A percentile compares a stretch with the other conserved stretches of the same genome.
Evolutionary conservation across 2,329 filamentous ascomycete genomes (phyloP).

Genomic region (Coniochaeta sp.): DNA sequence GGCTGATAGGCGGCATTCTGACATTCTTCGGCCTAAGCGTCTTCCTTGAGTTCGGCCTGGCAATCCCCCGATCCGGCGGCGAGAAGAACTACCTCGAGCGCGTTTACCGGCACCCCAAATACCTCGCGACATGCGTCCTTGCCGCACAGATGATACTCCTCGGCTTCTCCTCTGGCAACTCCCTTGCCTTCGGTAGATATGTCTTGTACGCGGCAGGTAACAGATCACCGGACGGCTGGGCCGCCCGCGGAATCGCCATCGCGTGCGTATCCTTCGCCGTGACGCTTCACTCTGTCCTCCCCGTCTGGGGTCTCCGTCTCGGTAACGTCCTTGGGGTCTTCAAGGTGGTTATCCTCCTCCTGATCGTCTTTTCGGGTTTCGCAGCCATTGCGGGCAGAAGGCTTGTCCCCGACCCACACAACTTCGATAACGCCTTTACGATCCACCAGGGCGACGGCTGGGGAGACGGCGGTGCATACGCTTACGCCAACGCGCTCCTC

Average conservation of each 20-base stretch:
- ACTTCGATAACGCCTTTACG: conserved; percentile 49
- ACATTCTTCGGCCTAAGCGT: conserved; percentile 53
- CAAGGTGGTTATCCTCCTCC: conserved; percentile 50
- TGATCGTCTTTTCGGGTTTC: conserved; percentile 56
- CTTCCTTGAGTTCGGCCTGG: conserved; percentile 57
- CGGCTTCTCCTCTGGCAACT: conserved; percentile 52
- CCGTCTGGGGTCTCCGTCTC: conserved; percentile 50
- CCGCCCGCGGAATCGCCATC: conserved; percentile 46
- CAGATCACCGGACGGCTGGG: conserved; percentile 42
- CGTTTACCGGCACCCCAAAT: conserved; percentile 50
- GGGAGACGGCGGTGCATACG: conserved; percentile 21
- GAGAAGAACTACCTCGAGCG: conserved; percentile 62
- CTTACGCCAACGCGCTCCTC: conserved; percentile 49
- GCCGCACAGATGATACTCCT: conserved; percentile 54
- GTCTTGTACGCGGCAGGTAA: conserved; percentile 32
- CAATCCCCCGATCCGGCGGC: conserved; percentile 55
- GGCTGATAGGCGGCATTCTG: conserved; percentile 32
- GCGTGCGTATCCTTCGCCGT: conserved; percentile 47
- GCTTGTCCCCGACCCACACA: conserved; percentile 39
- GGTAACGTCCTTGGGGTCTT: conserved; percentile 52
- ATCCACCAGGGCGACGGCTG: conserved; percentile 23
- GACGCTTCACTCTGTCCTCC: conserved; percentile 39
- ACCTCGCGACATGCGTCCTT: conserved; percentile 50
- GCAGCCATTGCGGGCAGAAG: conserved; percentile 41
- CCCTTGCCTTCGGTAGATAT: conserved; percentile 51